Conservation (phyloP, 1,139 yeast species). For the Torulaspora globosa region DNA sequence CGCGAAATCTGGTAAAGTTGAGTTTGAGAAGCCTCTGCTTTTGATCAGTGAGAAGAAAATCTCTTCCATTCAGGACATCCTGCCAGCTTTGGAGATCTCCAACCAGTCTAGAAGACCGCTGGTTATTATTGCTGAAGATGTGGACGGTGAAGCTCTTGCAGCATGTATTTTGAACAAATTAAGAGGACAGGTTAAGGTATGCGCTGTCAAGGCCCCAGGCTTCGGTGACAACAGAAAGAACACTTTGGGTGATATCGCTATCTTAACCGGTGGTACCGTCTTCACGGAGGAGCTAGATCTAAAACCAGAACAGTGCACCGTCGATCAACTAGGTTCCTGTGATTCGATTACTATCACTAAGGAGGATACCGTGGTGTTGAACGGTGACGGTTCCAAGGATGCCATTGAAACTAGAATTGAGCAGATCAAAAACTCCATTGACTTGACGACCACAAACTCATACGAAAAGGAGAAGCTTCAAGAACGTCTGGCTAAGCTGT, state of each 20-base stretch:
- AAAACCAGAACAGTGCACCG: constrained; percentile 94
- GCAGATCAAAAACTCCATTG: constrained; percentile 84
- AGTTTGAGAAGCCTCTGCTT: constrained; percentile 90
- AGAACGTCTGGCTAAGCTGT: constrained; percentile 96
- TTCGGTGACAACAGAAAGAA: constrained; percentile 99
- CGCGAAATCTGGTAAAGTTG: constrained; percentile 94
- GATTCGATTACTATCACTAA: constrained; percentile 93
- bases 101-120: constrained; percentile 95
- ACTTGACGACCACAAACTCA: constrained; percentile 76
- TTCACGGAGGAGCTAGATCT: constrained; percentile 97
- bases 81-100: constrained; percentile 92
- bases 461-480: constrained; percentile 97
- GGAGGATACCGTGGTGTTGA: constrained; percentile 93
- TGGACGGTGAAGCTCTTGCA: constrained; percentile 98
- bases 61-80: constrained; percentile 84
- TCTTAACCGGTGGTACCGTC: constrained; percentile 95
- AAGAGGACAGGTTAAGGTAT: constrained; percentile 98
- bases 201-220: constrained; percentile 99
- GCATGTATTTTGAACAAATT: constrained; percentile 98
- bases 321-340: constrained; percentile 87
- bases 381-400: constrained; percentile 94
- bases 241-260: constrained; percentile 95
- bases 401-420: constrained; percentile 88
- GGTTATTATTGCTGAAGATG: constrained; percentile 91
- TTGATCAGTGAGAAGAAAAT: constrained; percentile 92